Evolutionary conservation across 2,329 filamentous ascomycete genomes (phyloP).

Genomic region (Aureobasidium sp.): DNA sequence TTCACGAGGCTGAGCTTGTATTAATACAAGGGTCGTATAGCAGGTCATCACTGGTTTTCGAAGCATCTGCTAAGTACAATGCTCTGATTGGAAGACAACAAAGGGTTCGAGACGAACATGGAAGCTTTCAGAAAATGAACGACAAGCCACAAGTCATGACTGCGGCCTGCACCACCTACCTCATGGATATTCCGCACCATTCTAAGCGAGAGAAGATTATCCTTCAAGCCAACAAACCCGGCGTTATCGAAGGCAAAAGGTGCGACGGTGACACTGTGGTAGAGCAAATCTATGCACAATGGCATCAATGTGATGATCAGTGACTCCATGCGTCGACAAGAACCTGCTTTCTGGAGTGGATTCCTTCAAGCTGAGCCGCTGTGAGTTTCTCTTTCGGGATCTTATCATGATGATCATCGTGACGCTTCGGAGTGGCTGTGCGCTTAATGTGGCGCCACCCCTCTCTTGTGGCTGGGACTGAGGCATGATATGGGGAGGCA

Average conservation of each 20-base stretch:
- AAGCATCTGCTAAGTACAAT: background rate
- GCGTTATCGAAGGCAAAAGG: background rate
- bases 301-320: slow-evolving; percentile 8
- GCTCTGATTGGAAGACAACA: background rate
- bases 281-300: slow-evolving; percentile 1
- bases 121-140: background rate
- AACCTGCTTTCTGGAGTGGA: slow-evolving; percentile 2
- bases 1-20: background rate
- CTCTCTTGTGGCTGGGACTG: background rate
- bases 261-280: background rate
- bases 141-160: background rate
- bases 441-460: background rate
- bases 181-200: background rate
- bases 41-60: background rate
- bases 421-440: background rate
- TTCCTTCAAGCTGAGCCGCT: background rate
- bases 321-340: background rate
- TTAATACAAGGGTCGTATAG: background rate
- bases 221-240: background rate
- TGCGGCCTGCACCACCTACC: background rate
- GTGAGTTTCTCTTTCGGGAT: background rate
- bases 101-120: background rate
- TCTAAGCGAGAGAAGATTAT: background rate
- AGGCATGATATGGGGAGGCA: background rate
- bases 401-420: background rate